These are phyloP conservation scores for Begonia masoniana DNA, from an alignment of 306 rosid species.

Conservation along the genomic window DNA sequence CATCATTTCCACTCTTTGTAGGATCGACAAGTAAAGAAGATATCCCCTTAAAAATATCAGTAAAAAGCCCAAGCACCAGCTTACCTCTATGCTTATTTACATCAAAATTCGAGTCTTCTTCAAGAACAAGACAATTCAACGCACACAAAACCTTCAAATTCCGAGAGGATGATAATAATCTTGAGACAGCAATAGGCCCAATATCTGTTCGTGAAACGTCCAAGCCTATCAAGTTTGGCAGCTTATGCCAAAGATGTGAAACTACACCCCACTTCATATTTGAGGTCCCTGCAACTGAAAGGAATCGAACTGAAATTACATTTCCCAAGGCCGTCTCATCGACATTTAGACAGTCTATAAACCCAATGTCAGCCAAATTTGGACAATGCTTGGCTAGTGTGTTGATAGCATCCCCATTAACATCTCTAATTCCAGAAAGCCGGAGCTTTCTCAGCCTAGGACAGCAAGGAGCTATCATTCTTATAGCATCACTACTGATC, in stretches of 20 bases:
- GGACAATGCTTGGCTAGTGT: conserved; percentile 68
- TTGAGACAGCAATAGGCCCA: conserved; percentile 58
- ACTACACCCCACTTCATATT: conserved; percentile 81
- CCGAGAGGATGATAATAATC: conserved; percentile 59
- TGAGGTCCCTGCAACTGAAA: conserved; percentile 87
- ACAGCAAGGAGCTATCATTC: conserved; percentile 79
- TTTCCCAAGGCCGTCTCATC: conserved; percentile 83
- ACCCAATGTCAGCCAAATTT: conserved; percentile 67
- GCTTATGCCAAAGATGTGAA: conserved; percentile 81
- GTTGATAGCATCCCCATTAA: conserved; percentile 68
- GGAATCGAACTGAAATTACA: conserved; percentile 59
- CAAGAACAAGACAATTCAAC: conserved; percentile 76
- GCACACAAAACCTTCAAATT: conserved; percentile 80
- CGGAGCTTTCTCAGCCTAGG: conserved; percentile 59
- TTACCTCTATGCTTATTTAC: conserved; percentile 62
- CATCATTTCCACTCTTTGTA: conserved; percentile 51
- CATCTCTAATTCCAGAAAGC: conserved; percentile 84
- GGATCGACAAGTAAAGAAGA: conserved; percentile 59
- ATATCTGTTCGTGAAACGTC: conserved; percentile 96
- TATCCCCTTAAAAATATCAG: conserved; percentile 74
- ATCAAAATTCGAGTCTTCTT: conserved; percentile 55
- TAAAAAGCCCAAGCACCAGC: conserved; percentile 61
- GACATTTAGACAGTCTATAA: conserved; percentile 82
- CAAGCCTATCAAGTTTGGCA: conserved; percentile 71
- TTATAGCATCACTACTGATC: conserved; percentile 97